phyloP scores from a whole-genome alignment of 2,329 filamentous ascomycete genomes.

The Polychaeton citri region DNA sequence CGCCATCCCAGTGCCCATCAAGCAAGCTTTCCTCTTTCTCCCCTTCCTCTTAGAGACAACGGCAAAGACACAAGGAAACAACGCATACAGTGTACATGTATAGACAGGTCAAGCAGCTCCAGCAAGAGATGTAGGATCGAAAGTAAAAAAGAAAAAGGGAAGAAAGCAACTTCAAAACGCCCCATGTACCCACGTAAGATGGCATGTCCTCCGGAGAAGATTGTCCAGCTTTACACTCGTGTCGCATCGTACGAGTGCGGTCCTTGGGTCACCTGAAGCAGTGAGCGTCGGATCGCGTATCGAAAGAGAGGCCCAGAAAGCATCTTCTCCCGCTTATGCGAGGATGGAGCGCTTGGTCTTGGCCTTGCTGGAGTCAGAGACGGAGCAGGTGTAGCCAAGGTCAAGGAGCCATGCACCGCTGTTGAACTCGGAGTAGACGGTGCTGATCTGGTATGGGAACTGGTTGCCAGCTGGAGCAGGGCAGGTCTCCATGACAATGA shows the following conservation, averaged over 20 bases:
- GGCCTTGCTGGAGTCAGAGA: neutral
- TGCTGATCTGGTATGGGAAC: slow-evolving; percentile 15
- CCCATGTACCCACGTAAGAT: neutral
- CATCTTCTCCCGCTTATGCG: neutral
- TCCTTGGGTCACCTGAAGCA: neutral
- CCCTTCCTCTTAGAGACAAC: no score
- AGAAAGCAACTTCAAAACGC: neutral
- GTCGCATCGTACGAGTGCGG: neutral
- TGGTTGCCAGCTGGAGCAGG: slow-evolving; percentile 7
- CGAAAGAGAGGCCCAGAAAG: no score
- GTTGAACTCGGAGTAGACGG: slow-evolving; percentile 20
- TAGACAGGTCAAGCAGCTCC: no score
- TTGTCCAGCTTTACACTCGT: neutral
- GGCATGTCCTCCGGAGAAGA: neutral
- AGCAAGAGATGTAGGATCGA: no score
- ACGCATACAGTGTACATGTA: neutral
- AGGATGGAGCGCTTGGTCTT: neutral
- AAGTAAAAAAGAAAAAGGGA: no score
- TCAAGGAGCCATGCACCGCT: slow-evolving; percentile 20
- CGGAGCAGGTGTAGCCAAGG: slow-evolving; percentile 3
- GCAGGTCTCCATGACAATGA: slow-evolving; percentile 17
- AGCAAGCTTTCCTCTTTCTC: no score
- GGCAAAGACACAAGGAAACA: no score
- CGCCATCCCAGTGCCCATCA: no score
- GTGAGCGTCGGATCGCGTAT: neutral